Evolutionary conservation across 768 basidiomycete genomes (phyloP).

Genomic region (Sporobolomyces roseus): DNA sequence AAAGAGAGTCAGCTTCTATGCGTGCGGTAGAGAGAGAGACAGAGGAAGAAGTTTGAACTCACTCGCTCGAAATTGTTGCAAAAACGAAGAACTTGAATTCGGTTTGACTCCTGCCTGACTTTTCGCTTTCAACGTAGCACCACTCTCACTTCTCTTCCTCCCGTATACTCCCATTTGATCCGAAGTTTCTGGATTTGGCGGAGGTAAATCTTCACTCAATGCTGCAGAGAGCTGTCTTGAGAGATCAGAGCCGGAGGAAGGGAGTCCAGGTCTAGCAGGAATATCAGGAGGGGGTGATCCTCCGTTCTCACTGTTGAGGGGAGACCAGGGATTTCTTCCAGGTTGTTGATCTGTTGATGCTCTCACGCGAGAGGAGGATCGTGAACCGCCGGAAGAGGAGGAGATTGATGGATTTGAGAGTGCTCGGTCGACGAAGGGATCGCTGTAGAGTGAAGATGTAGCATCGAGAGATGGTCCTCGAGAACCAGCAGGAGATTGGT

Average conservation of each 20-base stretch:
- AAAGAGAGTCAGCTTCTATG: neutral
- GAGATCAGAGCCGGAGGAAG: neutral
- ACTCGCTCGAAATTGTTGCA: slow-evolving; percentile 5
- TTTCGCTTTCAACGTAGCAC: slow-evolving; percentile 5
- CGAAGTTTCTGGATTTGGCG: no score
- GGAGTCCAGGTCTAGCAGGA: slow-evolving; percentile 5
- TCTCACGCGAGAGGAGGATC: slow-evolving; percentile 5
- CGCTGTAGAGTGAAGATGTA: neutral
- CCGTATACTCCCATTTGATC: neutral
- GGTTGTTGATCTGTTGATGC: neutral
- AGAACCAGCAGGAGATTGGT: neutral
- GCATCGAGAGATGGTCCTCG: slow-evolving; percentile 5
- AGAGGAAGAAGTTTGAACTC: neutral
- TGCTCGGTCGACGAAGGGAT: slow-evolving; percentile 10
- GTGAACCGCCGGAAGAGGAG: neutral
- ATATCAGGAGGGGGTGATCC: neutral
- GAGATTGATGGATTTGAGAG: slow-evolving; percentile 9
- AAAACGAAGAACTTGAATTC: slow-evolving; percentile 6
- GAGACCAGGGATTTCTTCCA: slow-evolving; percentile 7
- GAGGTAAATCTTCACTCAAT: slow-evolving; percentile 3
- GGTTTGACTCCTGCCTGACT: neutral
- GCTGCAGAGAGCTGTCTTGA: slow-evolving; percentile 12
- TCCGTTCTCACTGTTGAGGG: slow-evolving; percentile 1
- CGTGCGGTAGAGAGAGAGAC: neutral
- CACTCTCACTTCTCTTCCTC: slow-evolving; percentile 17